A percentile compares a stretch with the other conserved stretches of the same genome.
Conservation (phyloP, 2,329 filamentous ascomycete species). For the Herpotrichia juniperi region DNA sequence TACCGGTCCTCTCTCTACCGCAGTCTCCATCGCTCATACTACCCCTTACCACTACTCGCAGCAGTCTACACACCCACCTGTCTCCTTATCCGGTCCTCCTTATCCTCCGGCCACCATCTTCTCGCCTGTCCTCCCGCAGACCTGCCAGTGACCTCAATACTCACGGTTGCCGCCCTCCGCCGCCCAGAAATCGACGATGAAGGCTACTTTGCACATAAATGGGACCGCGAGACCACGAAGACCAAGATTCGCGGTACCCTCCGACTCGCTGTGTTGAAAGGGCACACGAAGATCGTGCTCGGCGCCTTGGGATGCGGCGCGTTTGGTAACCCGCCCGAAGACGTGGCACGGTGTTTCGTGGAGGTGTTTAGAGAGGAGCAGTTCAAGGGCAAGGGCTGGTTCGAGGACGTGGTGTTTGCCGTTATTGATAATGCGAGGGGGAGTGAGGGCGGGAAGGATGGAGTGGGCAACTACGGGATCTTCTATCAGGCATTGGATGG, state of each 20-base stretch:
- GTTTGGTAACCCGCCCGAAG: conserved; percentile 66
- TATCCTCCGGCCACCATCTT: conserved; percentile 54
- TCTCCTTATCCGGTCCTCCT: conserved; percentile 62
- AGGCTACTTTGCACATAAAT: conserved; percentile 21
- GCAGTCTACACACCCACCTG: conserved; percentile 67
- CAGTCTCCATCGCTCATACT: conserved; percentile 56
- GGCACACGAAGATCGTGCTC: conserved; percentile 66
- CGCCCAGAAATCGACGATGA: conserved; percentile 43
- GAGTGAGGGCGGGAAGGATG: conserved; percentile 30
- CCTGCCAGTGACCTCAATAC: conserved; percentile 62
- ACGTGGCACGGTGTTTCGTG: conserved; percentile 68
- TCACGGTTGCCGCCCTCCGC: conserved; percentile 65
- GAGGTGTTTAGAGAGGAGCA: conserved; percentile 66
- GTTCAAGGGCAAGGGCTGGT: conserved; percentile 67
- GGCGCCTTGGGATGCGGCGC: conserved; percentile 74
- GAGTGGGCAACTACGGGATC: conserved; percentile 58
- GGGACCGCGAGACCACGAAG: conserved; percentile 62
- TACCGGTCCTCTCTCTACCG: conserved; percentile 63
- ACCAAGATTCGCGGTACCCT: conserved; percentile 68
- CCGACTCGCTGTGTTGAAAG: conserved; percentile 62
- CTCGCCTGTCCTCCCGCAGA: conserved; percentile 26
- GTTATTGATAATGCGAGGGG: conserved; percentile 53
- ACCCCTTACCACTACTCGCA: conserved; percentile 59
- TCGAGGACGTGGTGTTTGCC: conserved; percentile 69
- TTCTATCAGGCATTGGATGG: conserved; percentile 47